A percentile compares a stretch with the other conserved stretches of the same genome.
Evolutionary conservation across 495 filamentous ascomycete genomes (phyloP).

Genomic region (Pyronema domesticum): DNA sequence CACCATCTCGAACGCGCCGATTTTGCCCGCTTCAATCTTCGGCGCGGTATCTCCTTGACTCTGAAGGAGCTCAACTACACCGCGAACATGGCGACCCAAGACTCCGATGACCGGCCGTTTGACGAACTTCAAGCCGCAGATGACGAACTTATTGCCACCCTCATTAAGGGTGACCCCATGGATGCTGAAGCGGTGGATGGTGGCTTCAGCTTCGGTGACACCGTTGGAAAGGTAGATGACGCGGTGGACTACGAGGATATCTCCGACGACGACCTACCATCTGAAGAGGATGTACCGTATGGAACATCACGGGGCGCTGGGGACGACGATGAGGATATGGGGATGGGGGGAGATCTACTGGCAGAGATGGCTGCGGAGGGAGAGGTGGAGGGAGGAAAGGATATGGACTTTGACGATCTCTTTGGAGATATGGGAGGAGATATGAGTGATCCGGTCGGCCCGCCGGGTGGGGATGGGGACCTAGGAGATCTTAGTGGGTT

Average conservation of each 20-base stretch:
- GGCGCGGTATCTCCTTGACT: neutral
- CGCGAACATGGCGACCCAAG: neutral
- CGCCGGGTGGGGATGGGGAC: conserved; percentile 28
- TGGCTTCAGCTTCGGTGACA: conserved; percentile 20
- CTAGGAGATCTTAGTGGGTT: conserved; percentile 11
- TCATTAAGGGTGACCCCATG: conserved; percentile 16
- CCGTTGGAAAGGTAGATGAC: conserved; percentile 54
- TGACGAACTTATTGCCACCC: conserved; percentile 16
- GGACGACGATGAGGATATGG: conserved; percentile 39
- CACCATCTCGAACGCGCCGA: neutral
- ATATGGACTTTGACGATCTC: conserved; percentile 31
- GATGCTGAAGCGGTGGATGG: conserved; percentile 10
- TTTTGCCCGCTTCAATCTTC: neutral
- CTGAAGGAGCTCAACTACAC: neutral
- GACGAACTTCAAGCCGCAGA: conserved; percentile 1
- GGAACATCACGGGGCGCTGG: conserved; percentile 16
- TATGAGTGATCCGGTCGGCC: conserved; percentile 23
- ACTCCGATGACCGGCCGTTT: neutral
- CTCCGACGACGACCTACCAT: conserved; percentile 50
- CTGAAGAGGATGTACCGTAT: conserved; percentile 38
- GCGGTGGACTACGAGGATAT: conserved; percentile 81
- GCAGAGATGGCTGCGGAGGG: conserved; percentile 27
- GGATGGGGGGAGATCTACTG: conserved; percentile 28
- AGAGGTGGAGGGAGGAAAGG: conserved; percentile 25
- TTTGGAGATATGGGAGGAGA: conserved; percentile 32